Conservation (phyloP, 2,329 filamentous ascomycete species). For the Fusarium nurragi region DNA sequence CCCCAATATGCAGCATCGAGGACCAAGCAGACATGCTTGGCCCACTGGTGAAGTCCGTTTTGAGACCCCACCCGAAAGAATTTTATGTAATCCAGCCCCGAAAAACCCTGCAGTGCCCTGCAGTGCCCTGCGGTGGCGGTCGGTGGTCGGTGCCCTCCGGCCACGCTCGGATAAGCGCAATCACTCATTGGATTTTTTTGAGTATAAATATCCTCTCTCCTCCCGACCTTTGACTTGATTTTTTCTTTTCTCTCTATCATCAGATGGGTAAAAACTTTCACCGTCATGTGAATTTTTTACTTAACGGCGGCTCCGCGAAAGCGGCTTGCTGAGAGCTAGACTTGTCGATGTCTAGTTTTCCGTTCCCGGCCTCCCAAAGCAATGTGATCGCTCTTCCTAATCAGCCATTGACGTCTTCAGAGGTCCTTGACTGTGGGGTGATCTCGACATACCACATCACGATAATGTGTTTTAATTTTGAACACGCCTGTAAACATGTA, state of each 20-base stretch:
- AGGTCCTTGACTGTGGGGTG: constrained; percentile 64
- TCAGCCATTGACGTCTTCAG: constrained; percentile 52
- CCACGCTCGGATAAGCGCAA: background rate
- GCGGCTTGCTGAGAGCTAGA: constrained; percentile 66
- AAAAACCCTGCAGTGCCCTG: background rate
- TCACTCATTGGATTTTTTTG: background rate
- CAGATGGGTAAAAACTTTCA: constrained; percentile 29
- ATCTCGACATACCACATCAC: constrained; percentile 53
- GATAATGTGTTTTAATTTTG: background rate
- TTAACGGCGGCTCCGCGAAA: constrained; percentile 62
- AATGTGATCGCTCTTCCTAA: constrained; percentile 59
- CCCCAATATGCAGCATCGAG: constrained; percentile 3
- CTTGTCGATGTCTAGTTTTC: constrained; percentile 61
- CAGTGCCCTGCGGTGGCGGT: too few species aligned
- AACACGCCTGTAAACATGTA: background rate
- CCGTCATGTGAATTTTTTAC: constrained; percentile 51
- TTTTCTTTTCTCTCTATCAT: constrained; percentile 17
- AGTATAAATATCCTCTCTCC: constrained; percentile 16
- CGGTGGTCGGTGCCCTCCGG: background rate
- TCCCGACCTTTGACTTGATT: background rate
- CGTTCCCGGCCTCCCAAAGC: constrained; percentile 64
- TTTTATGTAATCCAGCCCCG: constrained; percentile 16
- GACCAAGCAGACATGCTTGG: background rate
- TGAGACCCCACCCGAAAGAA: background rate
- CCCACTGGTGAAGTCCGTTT: background rate